These are phyloP conservation scores for Wickerhamiella occidentalis DNA, from an alignment of 805 yeast species.

Conservation along the genomic window DNA sequence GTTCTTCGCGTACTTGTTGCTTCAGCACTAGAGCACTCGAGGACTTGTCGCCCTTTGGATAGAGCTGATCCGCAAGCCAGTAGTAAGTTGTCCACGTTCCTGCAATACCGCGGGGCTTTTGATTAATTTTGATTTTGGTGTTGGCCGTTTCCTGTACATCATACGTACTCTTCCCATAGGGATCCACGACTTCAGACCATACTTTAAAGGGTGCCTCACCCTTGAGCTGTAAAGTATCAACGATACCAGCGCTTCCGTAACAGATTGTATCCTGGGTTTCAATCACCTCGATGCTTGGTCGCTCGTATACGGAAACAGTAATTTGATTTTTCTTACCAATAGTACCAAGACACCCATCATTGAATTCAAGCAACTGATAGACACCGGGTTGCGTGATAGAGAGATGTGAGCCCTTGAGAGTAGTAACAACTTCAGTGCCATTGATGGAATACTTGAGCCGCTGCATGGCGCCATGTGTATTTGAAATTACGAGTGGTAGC, in stretches of 20 bases:
- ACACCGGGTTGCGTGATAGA: constrained; percentile 36
- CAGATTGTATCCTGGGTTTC: constrained; percentile 15
- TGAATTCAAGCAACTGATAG: constrained; percentile 36
- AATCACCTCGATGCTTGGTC: constrained; percentile 35
- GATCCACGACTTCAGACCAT: constrained; percentile 17
- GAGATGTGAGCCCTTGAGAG: constrained; percentile 17
- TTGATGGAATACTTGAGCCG: constrained; percentile 22
- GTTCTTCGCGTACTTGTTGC: constrained; percentile 15
- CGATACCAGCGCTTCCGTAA: neutral
- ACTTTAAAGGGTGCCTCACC: constrained; percentile 23
- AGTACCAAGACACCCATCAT: constrained; percentile 42
- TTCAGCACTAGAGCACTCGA: constrained; percentile 8
- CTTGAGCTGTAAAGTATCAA: constrained; percentile 6
- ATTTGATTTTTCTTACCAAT: constrained; percentile 25
- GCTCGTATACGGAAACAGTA: constrained; percentile 34
- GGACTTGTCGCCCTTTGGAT: constrained; percentile 15
- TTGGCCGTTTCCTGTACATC: constrained; percentile 2
- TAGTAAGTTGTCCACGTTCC: constrained; percentile 17
- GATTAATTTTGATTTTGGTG: neutral
- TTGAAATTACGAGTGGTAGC: constrained; percentile 39
- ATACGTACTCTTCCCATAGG: constrained; percentile 13
- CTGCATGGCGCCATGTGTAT: constrained; percentile 45
- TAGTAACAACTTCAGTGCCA: constrained; percentile 1
- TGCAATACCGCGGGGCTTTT: neutral
- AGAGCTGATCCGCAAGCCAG: constrained; percentile 20